phyloP scores from a whole-genome alignment of 2,329 filamentous ascomycete genomes.

The Ophiostoma tasmaniense region DNA sequence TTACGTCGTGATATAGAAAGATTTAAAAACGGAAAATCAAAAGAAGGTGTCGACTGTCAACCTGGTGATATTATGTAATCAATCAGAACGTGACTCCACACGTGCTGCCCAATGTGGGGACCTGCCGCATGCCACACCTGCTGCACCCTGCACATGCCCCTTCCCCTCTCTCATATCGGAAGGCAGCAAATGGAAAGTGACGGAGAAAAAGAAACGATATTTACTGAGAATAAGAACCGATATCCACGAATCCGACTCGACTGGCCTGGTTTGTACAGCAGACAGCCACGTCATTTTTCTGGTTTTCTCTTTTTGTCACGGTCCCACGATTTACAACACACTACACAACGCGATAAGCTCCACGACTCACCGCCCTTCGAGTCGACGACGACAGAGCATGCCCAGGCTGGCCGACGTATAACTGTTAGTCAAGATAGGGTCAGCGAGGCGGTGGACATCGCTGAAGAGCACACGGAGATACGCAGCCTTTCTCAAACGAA shows the following conservation, averaged over 20 bases:
- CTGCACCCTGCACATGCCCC: slow-evolving; percentile 1
- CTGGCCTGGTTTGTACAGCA: background rate
- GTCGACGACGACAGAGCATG: background rate
- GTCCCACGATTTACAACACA: background rate
- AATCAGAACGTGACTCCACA: background rate
- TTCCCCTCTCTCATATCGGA: background rate
- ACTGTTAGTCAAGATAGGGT: slow-evolving; percentile 6
- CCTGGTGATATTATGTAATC: background rate
- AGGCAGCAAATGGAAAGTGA: slow-evolving; percentile 2
- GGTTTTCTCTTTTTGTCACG: background rate
- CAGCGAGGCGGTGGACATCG: background rate
- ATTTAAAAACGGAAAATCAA: background rate
- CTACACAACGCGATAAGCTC: background rate
- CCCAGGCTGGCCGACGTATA: slow-evolving; percentile 6
- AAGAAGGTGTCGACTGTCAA: background rate
- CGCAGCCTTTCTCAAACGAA: too few relatives aligned
- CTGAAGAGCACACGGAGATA: too few relatives aligned
- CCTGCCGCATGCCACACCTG: background rate
- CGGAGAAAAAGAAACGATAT: background rate
- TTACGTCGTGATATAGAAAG: too few relatives aligned
- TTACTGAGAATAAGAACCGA: background rate
- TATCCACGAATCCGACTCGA: background rate
- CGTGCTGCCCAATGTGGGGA: background rate
- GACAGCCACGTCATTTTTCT: background rate
- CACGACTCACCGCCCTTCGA: slow-evolving; percentile 4